Conservation (phyloP, 2,329 filamentous ascomycete genomes). For the Anisogramma anomala region DNA sequence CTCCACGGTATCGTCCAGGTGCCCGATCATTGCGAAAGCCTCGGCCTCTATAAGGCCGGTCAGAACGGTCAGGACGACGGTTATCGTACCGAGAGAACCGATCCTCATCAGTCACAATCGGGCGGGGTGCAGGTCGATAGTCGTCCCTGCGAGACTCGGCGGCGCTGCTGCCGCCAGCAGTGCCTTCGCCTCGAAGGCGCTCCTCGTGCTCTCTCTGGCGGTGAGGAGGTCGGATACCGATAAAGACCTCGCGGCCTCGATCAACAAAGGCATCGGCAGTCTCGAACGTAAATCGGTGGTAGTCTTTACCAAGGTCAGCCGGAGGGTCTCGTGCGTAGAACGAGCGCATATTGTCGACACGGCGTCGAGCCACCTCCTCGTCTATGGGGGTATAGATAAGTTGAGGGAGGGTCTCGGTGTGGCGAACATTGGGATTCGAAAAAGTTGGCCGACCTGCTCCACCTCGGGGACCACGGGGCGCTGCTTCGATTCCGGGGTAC, state of each 20-base stretch:
- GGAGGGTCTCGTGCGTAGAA: constrained; percentile 25
- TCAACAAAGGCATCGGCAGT: constrained; percentile 55
- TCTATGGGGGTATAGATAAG: constrained; percentile 47
- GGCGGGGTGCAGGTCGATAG: constrained; percentile 8
- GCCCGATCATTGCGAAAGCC: constrained; percentile 12
- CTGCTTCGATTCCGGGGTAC: constrained; percentile 18
- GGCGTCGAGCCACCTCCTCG: constrained; percentile 49
- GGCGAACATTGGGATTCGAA: constrained; percentile 2
- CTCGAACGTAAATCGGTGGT: constrained; percentile 65
- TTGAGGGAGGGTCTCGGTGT: constrained; percentile 25
- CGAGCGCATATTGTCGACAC: constrained; percentile 46
- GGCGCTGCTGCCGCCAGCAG: constrained; percentile 2
- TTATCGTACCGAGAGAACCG: constrained; percentile 7
- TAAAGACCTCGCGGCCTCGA: constrained; percentile 58
- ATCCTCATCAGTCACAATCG: constrained; percentile 6
- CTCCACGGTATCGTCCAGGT: constrained; percentile 10
- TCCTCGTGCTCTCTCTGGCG: constrained; percentile 31
- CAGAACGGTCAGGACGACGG: constrained; percentile 10
- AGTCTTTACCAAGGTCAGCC: constrained; percentile 36
- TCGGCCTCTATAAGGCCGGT: constrained; percentile 11
- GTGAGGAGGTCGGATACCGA: constrained; percentile 50
- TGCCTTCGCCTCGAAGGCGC: constrained; percentile 11
- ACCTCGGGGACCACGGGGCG: constrained; percentile 19
- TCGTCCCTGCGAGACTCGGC: constrained; percentile 7
- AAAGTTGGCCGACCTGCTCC: constrained; percentile 17